These are phyloP conservation scores for Aspergillus amoenus DNA, from an alignment of 2,329 filamentous ascomycete species.

Conservation along the genomic window DNA sequence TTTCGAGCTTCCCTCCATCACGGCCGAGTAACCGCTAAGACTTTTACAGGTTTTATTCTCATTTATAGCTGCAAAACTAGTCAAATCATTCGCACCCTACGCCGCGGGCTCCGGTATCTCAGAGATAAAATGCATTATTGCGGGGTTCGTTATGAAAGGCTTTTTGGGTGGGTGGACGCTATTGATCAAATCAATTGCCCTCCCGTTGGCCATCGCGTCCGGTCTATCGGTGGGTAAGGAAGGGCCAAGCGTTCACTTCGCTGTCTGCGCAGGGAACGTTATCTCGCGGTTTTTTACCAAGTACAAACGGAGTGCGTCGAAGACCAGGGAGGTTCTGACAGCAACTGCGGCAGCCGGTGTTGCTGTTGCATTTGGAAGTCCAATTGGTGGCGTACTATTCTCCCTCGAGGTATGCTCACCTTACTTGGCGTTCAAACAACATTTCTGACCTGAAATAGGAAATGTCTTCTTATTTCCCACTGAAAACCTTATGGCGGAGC, in stretches of 20 bases:
- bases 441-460: constrained; percentile 52
- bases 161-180: constrained; percentile 91
- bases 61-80: constrained; percentile 75
- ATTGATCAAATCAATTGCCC: constrained; percentile 86
- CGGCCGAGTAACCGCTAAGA: neutral
- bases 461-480: constrained; percentile 93
- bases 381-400: constrained; percentile 94
- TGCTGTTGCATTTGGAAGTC: constrained; percentile 93
- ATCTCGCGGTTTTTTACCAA: constrained; percentile 91
- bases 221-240: constrained; percentile 96
- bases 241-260: constrained; percentile 97
- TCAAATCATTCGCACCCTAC: constrained; percentile 91
- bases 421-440: neutral
- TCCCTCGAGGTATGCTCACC: constrained; percentile 68
- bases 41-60: constrained; percentile 70
- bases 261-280: constrained; percentile 95
- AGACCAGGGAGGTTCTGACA: constrained; percentile 91
- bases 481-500: constrained; percentile 97
- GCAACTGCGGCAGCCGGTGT: constrained; percentile 94
- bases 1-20: constrained; percentile 22
- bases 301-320: constrained; percentile 86
- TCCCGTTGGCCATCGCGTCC: constrained; percentile 90
- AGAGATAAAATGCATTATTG: constrained; percentile 99
- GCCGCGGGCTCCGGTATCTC: constrained; percentile 95
- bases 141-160: constrained; percentile 98